Percentiles rank a stretch among this genome's conserved stretches.
Evolutionary conservation across 768 basidiomycete genomes (phyloP).

Genomic region (Psilocybe subaeruginosa): DNA sequence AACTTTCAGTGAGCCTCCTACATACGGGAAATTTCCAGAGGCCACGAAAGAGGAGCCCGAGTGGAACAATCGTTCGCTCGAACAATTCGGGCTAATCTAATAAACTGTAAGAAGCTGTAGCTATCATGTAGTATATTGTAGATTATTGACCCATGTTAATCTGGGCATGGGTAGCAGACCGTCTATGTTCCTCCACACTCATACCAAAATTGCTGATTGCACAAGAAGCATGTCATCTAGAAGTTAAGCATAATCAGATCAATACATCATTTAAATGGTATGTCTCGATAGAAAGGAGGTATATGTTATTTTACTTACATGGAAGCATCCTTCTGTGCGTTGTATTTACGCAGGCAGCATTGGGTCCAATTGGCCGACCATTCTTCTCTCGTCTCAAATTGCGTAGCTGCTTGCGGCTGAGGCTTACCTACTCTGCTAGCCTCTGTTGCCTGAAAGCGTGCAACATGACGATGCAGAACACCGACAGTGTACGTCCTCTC

Average conservation of each 20-base stretch:
- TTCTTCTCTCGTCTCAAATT: background rate
- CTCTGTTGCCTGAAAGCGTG: background rate
- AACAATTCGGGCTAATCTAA: constrained; percentile 1
- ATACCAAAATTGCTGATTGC: no score
- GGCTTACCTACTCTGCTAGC: background rate
- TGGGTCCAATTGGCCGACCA: background rate
- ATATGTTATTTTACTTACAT: no score
- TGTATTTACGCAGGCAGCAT: background rate
- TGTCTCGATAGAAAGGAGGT: no score
- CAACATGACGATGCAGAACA: background rate
- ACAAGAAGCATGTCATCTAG: no score
- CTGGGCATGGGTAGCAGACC: no score
- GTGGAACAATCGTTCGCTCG: background rate
- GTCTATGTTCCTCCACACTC: no score
- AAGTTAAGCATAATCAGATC: no score
- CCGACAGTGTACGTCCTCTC: background rate
- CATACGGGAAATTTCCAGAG: background rate
- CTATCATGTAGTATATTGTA: no score
- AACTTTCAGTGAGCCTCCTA: background rate
- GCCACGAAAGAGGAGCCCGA: background rate
- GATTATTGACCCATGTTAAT: no score
- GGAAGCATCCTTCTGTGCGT: background rate
- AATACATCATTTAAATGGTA: no score
- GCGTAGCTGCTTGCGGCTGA: background rate
- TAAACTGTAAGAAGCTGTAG: background rate